Evolutionary conservation across 768 basidiomycete species (phyloP).

Genomic region (Leccinellum rugosiceps): DNA sequence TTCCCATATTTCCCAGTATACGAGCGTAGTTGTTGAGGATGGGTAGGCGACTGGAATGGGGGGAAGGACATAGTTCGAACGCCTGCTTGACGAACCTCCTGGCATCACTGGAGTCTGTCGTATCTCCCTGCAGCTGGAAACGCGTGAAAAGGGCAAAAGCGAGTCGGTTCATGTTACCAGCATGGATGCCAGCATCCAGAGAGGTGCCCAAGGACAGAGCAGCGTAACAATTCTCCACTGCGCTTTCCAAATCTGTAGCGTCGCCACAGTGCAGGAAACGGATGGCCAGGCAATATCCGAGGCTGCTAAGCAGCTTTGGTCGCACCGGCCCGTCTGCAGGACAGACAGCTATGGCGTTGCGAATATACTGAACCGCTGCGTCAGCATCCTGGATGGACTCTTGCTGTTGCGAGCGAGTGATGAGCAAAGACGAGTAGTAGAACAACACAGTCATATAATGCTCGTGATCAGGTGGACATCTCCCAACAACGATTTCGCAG

Average conservation of each 20-base stretch:
- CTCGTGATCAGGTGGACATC: constrained; percentile 5
- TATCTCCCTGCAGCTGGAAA: constrained; percentile 18
- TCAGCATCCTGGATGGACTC: constrained; percentile 17
- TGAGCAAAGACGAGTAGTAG: constrained; percentile 11
- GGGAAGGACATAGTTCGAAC: constrained; percentile 7
- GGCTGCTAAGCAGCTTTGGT: constrained; percentile 1
- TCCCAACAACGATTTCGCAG: constrained; percentile 1
- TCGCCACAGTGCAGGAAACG: constrained; percentile 22
- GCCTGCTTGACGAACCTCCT: constrained; percentile 13
- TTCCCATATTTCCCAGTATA: constrained; percentile 10
- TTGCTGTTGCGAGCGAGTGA: constrained; percentile 7
- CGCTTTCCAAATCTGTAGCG: constrained; percentile 23
- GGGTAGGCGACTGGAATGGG: background rate
- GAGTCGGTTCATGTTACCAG: constrained; percentile 8
- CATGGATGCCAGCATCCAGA: background rate
- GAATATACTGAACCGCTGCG: constrained; percentile 10
- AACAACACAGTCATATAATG: background rate
- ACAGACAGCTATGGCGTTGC: constrained; percentile 7
- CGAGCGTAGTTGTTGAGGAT: constrained; percentile 16
- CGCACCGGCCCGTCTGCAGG: constrained; percentile 1
- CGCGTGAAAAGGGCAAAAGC: constrained; percentile 19
- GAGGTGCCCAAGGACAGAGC: constrained; percentile 9
- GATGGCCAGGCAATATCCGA: constrained; percentile 10
- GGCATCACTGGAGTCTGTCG: constrained; percentile 18
- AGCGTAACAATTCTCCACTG: constrained; percentile 15